Conservation (phyloP, 352 stramenopile species). For the Phytophthora chlamydospora region DNA sequence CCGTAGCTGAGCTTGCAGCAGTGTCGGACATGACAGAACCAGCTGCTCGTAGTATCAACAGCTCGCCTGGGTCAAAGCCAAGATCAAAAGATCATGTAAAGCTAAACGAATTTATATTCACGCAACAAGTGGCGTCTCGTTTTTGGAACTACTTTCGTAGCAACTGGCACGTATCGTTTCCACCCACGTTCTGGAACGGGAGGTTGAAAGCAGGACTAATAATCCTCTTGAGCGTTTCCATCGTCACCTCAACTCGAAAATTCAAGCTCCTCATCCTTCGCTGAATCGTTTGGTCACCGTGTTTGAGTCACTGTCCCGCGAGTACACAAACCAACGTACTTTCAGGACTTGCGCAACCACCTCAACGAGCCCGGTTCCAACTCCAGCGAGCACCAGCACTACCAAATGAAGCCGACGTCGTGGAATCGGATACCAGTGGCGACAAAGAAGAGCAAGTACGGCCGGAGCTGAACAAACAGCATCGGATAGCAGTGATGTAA, state of each 20-base stretch:
- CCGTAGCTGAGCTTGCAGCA: too few relatives aligned
- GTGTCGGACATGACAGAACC: too few relatives aligned
- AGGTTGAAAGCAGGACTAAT: conserved; percentile 6
- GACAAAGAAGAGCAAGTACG: too few relatives aligned
- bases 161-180: conserved; percentile 4
- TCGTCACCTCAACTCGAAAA: conserved; percentile 3
- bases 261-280: conserved; percentile 1
- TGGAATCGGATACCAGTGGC: too few relatives aligned
- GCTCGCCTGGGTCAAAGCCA: conserved; percentile 4
- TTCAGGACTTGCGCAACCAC: too few relatives aligned
- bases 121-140: neutral
- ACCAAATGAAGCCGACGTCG: too few relatives aligned
- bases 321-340: neutral
- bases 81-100: neutral
- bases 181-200: conserved; percentile 2
- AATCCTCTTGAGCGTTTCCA: conserved; percentile 9
- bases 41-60: too few relatives aligned
- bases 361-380: neutral
- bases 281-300: conserved; percentile 3
- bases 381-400: neutral
- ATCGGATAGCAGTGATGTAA: too few relatives aligned
- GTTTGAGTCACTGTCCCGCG: neutral
- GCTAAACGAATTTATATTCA: conserved; percentile 6
- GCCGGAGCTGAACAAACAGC: too few relatives aligned
- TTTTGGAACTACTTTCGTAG: conserved; percentile 7